A percentile compares a stretch with the other conserved stretches of the same genome.
These are phyloP conservation scores for Fusarium chlamydosporum DNA, from an alignment of 2,329 filamentous ascomycete species.

Conservation along the genomic window DNA sequence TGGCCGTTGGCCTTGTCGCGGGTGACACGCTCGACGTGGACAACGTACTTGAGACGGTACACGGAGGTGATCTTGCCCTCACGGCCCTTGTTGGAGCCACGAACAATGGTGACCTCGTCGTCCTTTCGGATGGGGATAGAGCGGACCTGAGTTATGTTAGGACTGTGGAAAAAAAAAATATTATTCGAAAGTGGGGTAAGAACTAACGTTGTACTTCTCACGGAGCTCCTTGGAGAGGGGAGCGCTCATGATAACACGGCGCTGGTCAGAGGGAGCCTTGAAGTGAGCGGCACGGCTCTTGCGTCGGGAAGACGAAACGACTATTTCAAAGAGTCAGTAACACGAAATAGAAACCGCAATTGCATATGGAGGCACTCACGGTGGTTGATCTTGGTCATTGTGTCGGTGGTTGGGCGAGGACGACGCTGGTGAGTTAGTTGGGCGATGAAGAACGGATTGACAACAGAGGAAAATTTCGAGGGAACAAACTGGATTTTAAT, in stretches of 20 bases:
- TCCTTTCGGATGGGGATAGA: constrained; percentile 98
- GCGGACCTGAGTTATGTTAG: constrained; percentile 76
- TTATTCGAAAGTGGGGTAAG: background rate
- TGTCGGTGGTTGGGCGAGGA: constrained; percentile 57
- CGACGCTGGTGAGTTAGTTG: constrained; percentile 48
- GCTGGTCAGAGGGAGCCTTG: constrained; percentile 91
- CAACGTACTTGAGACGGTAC: constrained; percentile 97
- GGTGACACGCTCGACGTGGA: constrained; percentile 96
- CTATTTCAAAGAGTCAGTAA: constrained; percentile 54
- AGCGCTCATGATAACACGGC: constrained; percentile 97
- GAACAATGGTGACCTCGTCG: constrained; percentile 93
- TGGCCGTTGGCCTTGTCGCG: constrained; percentile 98
- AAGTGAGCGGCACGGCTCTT: constrained; percentile 99
- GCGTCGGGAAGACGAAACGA: constrained; percentile 84
- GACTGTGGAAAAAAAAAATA: background rate
- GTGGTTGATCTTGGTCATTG: constrained; percentile 80
- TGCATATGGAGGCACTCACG: constrained; percentile 58
- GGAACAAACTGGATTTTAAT: constrained; percentile 47
- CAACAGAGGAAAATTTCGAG: constrained; percentile 23
- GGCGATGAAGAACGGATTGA: constrained; percentile 49
- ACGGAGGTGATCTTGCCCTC: constrained; percentile 98
- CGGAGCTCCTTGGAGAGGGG: constrained; percentile 96
- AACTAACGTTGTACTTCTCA: constrained; percentile 96
- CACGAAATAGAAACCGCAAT: background rate
- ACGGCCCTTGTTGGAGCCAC: constrained; percentile 95